Evolutionary conservation across 257 asterid genomes (phyloP), one percentile per base, ranked within the genome.

Genomic region (Datura wrightii): DNA sequence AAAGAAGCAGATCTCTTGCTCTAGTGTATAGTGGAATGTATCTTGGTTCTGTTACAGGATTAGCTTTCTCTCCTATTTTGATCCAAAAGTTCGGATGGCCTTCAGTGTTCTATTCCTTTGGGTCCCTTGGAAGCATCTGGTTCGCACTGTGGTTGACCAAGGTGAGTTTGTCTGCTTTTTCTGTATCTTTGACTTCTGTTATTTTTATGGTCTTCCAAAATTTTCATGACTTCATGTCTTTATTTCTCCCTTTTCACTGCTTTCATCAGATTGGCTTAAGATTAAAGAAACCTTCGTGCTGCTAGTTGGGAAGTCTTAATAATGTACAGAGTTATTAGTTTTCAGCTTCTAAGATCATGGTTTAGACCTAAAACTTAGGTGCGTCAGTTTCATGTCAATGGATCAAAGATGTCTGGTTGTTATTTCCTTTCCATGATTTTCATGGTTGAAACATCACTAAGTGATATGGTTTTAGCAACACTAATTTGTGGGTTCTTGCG

Each of bases 11-110:
- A 92, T 97, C 98, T 79, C 96, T 97, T 81, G 96, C 98, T 18
- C 92, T 97, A 59, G 99, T 95, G 41, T 96, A 96, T 92, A 96
- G 99, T 56, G 99, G 99, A 88, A 96, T 96, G 99, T 96, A 97
- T 89, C 98, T 97, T 87, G 99, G 99, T 82, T 97, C 98, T 44
- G 99, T 95, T 83, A 92, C 94, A 53, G 99, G 98, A 16, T 93
- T 97, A 91, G 98, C 93, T 3, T 53, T 93, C 79, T 97, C 99
- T 87, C 98, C 99, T 62, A 19, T 85, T 24, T 85, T 97, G 87
- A 97, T 97, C 93, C 93, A 94, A 83, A 93, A 87, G 70, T 92
- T 91, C 18, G 98, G 98, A 72, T 96, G 99, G 99, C 93, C 98
- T 88, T 97, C 98, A 13, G 96, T 97, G 54, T 97, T 97, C 90